Base-by-base conservation (phyloP, 208 protist species). In the Crithidia expoeki region DNA sequence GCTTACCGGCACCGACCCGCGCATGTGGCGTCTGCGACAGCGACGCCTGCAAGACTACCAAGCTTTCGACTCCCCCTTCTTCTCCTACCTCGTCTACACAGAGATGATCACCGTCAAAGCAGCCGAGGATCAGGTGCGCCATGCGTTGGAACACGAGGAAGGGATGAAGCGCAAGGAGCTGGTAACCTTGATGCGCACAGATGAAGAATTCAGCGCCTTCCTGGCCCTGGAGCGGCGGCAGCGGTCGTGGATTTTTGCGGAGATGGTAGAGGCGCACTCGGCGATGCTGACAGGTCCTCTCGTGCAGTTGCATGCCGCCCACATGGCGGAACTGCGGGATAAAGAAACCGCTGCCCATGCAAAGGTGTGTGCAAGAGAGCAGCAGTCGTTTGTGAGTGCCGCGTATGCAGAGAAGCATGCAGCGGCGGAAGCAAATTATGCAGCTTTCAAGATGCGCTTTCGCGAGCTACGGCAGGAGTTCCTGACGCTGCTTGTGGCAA, bases 11-110 rank as follows among this genome's bases (percentile, higher is more conserved):
- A 42, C 44, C 4, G 71, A 66, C 17, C 21, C 27, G 56, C 23
- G 56, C 16, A 71, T 76, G 71, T 60, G 63, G 63, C 62, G 55
- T 7, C 28, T 76, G 46, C 71, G 71, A 28, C 75, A 71, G 68
- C 75, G 59, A 17, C 59, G 73, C 19, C 44, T 72, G 64, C 66
- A 63, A n/a, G 72, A 67, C 57, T 63, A 74, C 58, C 77, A 68
- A 17, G 64, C 66, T 38, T 44, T 47, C 16, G 83, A 88, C 64
- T 88, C 83, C 4, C 83, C 83, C 5, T 83, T 83, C 50, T 83
- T 77, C 50, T 77, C 76, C 2, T 81, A 83, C 53, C 25, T 85
- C 21, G 27, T 70, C 1, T 88, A 75, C 63, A 61, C 72, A 4
- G 76, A 88, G 23, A 40, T 88, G 46, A 36, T 52, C 25, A 73